These are phyloP conservation scores for Apophysomyces trapeziformis DNA, from an alignment of 371 early-diverging fungal species.

Conservation along the genomic window DNA sequence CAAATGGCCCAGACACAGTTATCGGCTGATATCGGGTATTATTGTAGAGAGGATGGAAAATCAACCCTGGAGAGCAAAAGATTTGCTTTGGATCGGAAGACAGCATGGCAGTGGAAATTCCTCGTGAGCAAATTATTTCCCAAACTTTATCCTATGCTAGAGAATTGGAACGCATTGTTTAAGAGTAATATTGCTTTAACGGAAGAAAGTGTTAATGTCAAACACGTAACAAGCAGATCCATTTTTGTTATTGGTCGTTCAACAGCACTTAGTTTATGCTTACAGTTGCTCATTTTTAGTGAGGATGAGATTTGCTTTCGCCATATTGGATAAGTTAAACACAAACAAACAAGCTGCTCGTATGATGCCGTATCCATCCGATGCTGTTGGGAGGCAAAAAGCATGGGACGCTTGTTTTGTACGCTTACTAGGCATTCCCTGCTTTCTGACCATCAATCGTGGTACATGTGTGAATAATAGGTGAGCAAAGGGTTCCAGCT, in stretches of 20 bases:
- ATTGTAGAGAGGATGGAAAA: constrained; percentile 80
- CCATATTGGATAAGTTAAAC: no score
- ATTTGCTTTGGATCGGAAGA: constrained; percentile 79
- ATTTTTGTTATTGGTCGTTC: background rate
- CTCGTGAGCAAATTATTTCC: constrained; percentile 81
- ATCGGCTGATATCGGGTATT: constrained; percentile 1
- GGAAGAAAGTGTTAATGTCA: background rate
- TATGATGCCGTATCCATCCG: no score
- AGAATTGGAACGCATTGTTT: constrained; percentile 97
- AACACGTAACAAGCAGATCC: background rate
- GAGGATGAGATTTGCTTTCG: no score
- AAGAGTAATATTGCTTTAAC: constrained; percentile 27
- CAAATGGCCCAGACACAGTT: background rate
- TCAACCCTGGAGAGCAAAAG: constrained; percentile 78
- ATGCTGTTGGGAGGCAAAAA: no score
- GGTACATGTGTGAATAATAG: no score
- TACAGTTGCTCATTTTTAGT: no score
- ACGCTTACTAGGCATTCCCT: no score
- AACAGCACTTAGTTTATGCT: constrained; percentile 8
- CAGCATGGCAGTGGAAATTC: constrained; percentile 71
- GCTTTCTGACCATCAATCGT: no score
- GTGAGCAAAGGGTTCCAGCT: no score
- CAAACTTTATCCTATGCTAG: constrained; percentile 88
- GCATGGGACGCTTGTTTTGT: no score
- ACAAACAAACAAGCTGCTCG: no score